Evolutionary conservation across 345 rosid species (phyloP).

Genomic region (Carallia pectinifolia): DNA sequence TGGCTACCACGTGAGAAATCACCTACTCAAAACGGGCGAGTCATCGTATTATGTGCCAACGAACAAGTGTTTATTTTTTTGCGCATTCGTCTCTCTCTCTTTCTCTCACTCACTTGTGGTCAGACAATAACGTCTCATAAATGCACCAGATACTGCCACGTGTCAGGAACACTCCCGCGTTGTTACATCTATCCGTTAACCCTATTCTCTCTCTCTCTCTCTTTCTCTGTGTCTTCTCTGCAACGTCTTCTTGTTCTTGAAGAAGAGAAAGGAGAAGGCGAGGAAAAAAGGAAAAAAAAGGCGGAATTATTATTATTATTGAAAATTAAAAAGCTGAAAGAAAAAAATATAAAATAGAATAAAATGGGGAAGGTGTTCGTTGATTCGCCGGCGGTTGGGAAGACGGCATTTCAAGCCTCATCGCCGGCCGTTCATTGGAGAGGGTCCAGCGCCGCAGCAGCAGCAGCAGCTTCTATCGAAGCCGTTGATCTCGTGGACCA

Average conservation of each 20-base stretch:
- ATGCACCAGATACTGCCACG: slow-evolving; percentile 43
- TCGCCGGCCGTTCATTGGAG: slow-evolving; percentile 61
- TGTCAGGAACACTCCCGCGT: slow-evolving; percentile 47
- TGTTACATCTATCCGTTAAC: slow-evolving; percentile 63
- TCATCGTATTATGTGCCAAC: no score
- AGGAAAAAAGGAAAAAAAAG: neutral
- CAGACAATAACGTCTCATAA: neutral
- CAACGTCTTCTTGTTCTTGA: slow-evolving; percentile 4
- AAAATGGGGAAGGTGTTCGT: slow-evolving; percentile 82
- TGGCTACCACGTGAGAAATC: no score
- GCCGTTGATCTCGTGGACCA: slow-evolving; percentile 59
- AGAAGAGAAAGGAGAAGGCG: slow-evolving; percentile 14
- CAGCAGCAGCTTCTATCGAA: slow-evolving; percentile 23
- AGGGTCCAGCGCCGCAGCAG: slow-evolving; percentile 27
- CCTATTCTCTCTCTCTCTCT: slow-evolving; percentile 26
- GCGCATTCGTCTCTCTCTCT: no score
- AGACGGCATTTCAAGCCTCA: slow-evolving; percentile 54
- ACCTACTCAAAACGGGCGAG: no score
- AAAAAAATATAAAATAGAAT: neutral
- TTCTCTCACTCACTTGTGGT: neutral
- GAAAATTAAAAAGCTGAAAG: neutral
- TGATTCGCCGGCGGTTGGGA: slow-evolving; percentile 54
- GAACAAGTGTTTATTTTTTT: no score
- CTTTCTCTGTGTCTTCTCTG: slow-evolving; percentile 27
- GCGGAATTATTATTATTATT: no score